Conservation (phyloP, 129 eudicot genomes). For the carrot (Daucus carota) region DH1_v3.0 NC_030387.2:13281001-13281500, state of each 20-base stretch:
- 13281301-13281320: neutral
- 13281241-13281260: neutral
- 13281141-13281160: neutral
- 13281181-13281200: neutral
- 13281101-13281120: neutral
- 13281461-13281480: neutral
- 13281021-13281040: neutral
- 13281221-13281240: neutral
- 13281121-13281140: neutral
- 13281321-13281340: neutral
- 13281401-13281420: neutral
- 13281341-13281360: neutral
- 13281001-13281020: neutral
- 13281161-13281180: neutral
- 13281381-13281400: neutral
- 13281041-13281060: neutral
- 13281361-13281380: neutral
- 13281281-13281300: neutral
- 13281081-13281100: neutral
- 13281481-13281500: neutral
- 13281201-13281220: neutral
- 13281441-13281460: neutral
- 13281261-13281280: neutral
- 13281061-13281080: neutral
- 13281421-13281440: neutral